phyloP scores from a whole-genome alignment of 768 basidiomycete species.

The Amanita thiersii region DNA sequence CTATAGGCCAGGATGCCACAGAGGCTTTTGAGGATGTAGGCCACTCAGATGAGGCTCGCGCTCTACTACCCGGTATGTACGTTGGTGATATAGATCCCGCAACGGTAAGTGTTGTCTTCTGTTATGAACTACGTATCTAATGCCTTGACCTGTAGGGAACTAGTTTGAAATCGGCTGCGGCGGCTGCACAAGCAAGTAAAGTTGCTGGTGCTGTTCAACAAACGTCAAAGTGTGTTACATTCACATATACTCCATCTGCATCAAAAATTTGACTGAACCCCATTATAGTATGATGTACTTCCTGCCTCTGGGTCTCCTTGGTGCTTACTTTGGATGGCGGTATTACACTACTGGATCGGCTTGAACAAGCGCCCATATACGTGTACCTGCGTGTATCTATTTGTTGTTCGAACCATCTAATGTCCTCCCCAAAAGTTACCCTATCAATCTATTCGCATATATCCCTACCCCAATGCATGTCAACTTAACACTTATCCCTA shows the following conservation, averaged over 20 bases:
- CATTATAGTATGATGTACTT: constrained; percentile 68
- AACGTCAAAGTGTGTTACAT: constrained; percentile 52
- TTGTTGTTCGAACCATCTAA: not conserved
- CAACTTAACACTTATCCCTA: no score
- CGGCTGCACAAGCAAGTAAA: constrained; percentile 34
- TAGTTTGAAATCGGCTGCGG: constrained; percentile 45
- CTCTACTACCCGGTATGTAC: constrained; percentile 66
- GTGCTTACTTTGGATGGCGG: constrained; percentile 85
- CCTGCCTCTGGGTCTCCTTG: constrained; percentile 69
- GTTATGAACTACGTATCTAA: constrained; percentile 7
- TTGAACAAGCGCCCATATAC: constrained; percentile 18
- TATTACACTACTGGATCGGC: constrained; percentile 50
- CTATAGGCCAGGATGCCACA: constrained; percentile 84
- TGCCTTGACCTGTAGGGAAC: constrained; percentile 28
- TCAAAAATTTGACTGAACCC: constrained; percentile 10
- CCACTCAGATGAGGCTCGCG: constrained; percentile 96
- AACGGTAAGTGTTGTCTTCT: constrained; percentile 37
- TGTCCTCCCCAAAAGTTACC: not conserved
- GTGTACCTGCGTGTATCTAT: not conserved
- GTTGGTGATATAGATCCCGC: constrained; percentile 78
- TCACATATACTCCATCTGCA: constrained; percentile 5
- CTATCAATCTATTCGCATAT: not conserved
- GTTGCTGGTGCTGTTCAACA: constrained; percentile 50
- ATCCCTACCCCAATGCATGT: not conserved
- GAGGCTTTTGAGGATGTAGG: constrained; percentile 99